Percentiles rank a stretch among this genome's conserved stretches.
Evolutionary conservation across 2,329 filamentous ascomycete genomes (phyloP).

Genomic region (Pseudogymnoascus sp.): DNA sequence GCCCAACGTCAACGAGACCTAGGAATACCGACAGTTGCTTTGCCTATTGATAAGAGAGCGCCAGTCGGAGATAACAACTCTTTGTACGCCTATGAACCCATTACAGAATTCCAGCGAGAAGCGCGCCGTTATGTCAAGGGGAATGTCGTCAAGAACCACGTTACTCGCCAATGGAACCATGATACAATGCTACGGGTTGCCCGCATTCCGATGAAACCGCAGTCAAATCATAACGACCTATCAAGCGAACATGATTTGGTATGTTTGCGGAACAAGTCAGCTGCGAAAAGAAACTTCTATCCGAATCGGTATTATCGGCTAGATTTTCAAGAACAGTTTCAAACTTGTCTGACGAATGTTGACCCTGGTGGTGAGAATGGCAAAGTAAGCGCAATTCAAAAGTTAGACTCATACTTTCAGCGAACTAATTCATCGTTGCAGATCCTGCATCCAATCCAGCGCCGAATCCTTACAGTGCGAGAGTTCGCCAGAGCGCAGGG

Average conservation of each 20-base stretch:
- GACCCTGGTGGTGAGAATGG: conserved; percentile 16
- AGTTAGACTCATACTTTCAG: background rate
- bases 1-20: background rate
- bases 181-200: background rate
- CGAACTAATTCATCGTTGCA: background rate
- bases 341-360: background rate
- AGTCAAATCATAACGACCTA: background rate
- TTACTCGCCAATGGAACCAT: background rate
- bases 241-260: background rate
- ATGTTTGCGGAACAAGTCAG: background rate
- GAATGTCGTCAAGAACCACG: background rate
- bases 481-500: conserved; percentile 17
- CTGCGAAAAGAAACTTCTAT: background rate
- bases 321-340: background rate
- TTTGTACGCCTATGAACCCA: background rate
- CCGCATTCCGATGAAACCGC: background rate
- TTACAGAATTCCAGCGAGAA: conserved; percentile 8
- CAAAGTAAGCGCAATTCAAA: conserved; percentile 9
- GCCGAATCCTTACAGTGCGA: conserved; percentile 13
- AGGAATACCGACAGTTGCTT: background rate
- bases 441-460: conserved; percentile 15
- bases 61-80: background rate
- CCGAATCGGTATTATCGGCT: background rate
- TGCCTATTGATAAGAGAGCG: background rate
- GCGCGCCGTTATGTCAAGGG: background rate